A percentile compares a stretch with the other conserved stretches of the same genome.
Evolutionary conservation across 1,284 basidiomycete species (phyloP).

Genomic region (Afroboletus lepidellus): DNA sequence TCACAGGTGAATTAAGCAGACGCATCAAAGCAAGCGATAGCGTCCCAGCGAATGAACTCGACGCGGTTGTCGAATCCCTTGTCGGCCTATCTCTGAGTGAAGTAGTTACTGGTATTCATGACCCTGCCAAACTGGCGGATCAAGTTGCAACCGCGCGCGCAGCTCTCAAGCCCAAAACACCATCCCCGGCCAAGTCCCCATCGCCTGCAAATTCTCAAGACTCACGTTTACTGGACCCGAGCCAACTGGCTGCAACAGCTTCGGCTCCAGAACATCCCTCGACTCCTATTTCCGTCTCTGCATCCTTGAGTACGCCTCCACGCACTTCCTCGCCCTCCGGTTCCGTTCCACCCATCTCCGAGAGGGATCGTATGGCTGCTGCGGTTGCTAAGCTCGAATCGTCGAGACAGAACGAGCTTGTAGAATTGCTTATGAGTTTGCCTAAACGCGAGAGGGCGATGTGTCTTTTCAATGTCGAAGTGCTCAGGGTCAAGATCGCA

Average conservation of each 20-base stretch:
- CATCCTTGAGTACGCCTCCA: constrained; percentile 71
- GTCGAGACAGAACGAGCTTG: constrained; percentile 54
- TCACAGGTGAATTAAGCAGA: constrained; percentile 77
- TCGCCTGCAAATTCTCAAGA: constrained; percentile 58
- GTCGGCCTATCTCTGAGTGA: constrained; percentile 69
- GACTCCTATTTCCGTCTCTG: constrained; percentile 73
- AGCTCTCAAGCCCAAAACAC: constrained; percentile 41
- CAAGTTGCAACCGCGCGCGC: constrained; percentile 55
- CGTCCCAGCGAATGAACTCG: constrained; percentile 55
- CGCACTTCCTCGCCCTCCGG: constrained; percentile 79
- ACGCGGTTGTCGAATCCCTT: constrained; percentile 66
- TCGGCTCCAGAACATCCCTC: constrained; percentile 81
- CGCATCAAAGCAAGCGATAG: constrained; percentile 60
- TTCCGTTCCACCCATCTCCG: constrained; percentile 66
- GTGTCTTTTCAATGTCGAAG: constrained; percentile 85
- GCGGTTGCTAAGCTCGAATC: constrained; percentile 67
- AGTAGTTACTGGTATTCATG: constrained; percentile 72
- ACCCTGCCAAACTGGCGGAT: constrained; percentile 59
- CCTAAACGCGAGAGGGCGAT: constrained; percentile 86
- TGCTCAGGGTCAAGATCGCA: constrained; percentile 72
- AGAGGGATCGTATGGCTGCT: constrained; percentile 71
- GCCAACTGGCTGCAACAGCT: constrained; percentile 64
- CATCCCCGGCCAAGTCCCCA: constrained; percentile 45
- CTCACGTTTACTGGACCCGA: constrained; percentile 60
- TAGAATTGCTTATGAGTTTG: constrained; percentile 78